Base-by-base conservation (phyloP, 2,329 filamentous ascomycete genomes). In the Mycosphaerella arachidis region DNA sequence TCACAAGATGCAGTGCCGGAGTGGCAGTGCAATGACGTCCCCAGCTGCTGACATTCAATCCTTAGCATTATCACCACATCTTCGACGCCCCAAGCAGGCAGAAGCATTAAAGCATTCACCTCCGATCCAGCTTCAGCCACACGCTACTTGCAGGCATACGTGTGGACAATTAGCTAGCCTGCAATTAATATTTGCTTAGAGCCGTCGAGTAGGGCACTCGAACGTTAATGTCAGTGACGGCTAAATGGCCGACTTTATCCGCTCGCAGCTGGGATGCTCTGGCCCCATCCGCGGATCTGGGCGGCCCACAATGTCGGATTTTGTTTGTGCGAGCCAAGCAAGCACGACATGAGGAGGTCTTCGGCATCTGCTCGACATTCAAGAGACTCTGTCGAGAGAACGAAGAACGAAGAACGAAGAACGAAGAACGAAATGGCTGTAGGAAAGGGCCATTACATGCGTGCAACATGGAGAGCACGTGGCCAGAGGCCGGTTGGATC, bases 71-170 rank as follows among this genome's bases (percentile, higher is more conserved):
- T n/a, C 50, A 46, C 18, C 54, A 59, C 33, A 50, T 30, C 35
- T 35, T 45, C 61, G n/a, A n/a, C n/a, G n/a, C n/a, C n/a, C 55
- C 51, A 51, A 31, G 52, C 56, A 56, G 31, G 48, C 40, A 59
- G 43, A 48, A 52, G 30, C 27, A 31, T 52, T 52, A 16, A 16
- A 16, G 9, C 24, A 13, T 61, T 35, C 20, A 24, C 56, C 35
- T 30, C 37, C 46, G 35, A 6, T 29, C n/a, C 10, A 31, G 29
- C 30, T 52, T 16, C 35, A 57, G 20, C 55, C 24, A 56, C 55
- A 18, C 24, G 40, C 27, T n/a, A n/a, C n/a, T n/a, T n/a, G n/a
- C n/a, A 24, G 24, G 24, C 24, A 3, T 24, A 24, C 24, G 24
- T 24, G 24, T 24, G 24, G 24, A 24, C 24, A 24, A 24, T 24